Conservation (phyloP, 2,329 filamentous ascomycete genomes). For the Fusarium beomiforme region DNA sequence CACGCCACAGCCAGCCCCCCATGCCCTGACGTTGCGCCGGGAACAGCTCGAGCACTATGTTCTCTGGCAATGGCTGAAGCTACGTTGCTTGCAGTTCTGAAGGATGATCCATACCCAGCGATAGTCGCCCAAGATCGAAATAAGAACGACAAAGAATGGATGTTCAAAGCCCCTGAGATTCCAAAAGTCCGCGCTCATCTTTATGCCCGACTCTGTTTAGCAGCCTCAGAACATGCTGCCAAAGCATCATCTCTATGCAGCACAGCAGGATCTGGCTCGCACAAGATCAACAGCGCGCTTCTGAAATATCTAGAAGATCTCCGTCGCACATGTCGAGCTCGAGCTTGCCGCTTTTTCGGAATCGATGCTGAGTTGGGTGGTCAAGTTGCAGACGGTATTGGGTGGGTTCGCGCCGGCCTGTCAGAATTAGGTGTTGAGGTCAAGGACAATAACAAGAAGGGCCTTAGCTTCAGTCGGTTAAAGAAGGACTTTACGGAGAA, state of each 20-base stretch:
- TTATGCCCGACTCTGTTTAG: conserved; percentile 87
- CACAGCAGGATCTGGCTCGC: conserved; percentile 49
- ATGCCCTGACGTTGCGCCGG: conserved; percentile 63
- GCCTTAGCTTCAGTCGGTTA: conserved; percentile 68
- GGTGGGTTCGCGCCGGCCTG: conserved; percentile 83
- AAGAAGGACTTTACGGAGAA: conserved; percentile 81
- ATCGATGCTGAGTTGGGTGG: conserved; percentile 87
- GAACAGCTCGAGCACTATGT: conserved; percentile 65
- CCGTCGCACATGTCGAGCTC: conserved; percentile 78
- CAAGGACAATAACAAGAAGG: conserved; percentile 60
- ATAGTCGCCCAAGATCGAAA: conserved; percentile 84
- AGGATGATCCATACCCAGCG: conserved; percentile 92
- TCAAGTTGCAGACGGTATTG: conserved; percentile 84
- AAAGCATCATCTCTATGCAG: conserved; percentile 69
- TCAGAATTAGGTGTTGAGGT: conserved; percentile 75
- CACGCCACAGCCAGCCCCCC: conserved; percentile 53
- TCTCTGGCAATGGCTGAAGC: conserved; percentile 85
- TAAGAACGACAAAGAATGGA: conserved; percentile 90
- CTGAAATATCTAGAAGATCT: conserved; percentile 81
- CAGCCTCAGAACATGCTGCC: conserved; percentile 86
- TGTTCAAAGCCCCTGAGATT: conserved; percentile 90
- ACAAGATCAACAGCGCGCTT: conserved; percentile 72
- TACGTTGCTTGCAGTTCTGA: conserved; percentile 87
- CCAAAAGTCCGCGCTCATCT: conserved; percentile 89
- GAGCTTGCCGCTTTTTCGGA: conserved; percentile 89